phyloP scores from a whole-genome alignment of 2,329 filamentous ascomycete genomes.

The Lachnellula hyalina region DNA sequence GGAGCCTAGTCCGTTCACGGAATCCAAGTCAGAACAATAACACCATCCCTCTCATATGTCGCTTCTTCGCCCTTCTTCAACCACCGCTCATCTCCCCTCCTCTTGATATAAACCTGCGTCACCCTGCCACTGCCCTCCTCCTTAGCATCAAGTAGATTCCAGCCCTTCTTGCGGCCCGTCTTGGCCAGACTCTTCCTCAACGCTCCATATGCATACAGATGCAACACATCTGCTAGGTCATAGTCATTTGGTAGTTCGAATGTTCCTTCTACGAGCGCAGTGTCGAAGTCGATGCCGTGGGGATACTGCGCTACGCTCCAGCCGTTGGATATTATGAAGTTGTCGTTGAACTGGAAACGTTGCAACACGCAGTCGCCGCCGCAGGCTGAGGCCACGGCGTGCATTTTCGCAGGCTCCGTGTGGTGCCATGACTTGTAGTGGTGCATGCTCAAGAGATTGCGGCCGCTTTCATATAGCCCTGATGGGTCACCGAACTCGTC shows the following conservation, averaged over 20 bases:
- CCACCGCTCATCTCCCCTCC: conserved; percentile 49
- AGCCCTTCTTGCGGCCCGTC: conserved; percentile 46
- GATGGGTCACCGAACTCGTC: conserved; percentile 30
- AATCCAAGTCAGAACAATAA: conserved; percentile 27
- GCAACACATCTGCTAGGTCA: conserved; percentile 28
- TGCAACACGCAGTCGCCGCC: conserved; percentile 31
- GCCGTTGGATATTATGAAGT: conserved; percentile 27
- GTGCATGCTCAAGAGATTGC: conserved; percentile 25
- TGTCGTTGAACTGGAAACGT: conserved; percentile 29
- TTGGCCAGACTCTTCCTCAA: conserved; percentile 41
- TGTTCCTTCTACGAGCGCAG: conserved; percentile 26
- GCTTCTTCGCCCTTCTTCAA: conserved; percentile 25
- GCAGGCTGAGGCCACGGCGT: conserved; percentile 28
- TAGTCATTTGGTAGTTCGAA: conserved; percentile 21
- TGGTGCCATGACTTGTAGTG: conserved; percentile 32
- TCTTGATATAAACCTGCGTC: conserved; percentile 49
- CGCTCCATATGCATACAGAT: conserved; percentile 42
- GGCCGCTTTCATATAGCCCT: conserved; percentile 31
- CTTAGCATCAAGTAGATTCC: conserved; percentile 47
- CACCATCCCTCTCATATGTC: conserved; percentile 20
- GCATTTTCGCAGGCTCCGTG: conserved; percentile 18
- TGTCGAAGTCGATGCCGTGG: conserved; percentile 29
- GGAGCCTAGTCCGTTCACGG: conserved; percentile 3
- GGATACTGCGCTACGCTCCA: conserved; percentile 28
- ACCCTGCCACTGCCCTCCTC: conserved; percentile 45